phyloP scores from a whole-genome alignment of 176 grass and related monocot species.

The Lolium multiflorum region DNA sequence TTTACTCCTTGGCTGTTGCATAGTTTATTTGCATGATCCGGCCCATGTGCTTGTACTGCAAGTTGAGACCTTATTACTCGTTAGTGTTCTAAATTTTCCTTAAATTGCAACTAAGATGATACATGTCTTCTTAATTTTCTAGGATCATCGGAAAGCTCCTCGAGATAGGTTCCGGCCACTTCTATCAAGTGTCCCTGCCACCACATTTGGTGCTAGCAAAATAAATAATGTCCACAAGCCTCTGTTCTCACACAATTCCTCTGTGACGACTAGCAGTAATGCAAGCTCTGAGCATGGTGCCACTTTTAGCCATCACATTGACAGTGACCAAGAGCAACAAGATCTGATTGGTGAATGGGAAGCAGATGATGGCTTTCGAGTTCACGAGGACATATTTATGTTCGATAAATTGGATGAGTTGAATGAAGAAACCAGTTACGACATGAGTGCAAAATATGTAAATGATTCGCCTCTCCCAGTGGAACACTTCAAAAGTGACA shows the following conservation, averaged over 20 bases:
- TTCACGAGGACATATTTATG: slow-evolving; percentile 77
- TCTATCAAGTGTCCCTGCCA: slow-evolving; percentile 80
- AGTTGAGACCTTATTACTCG: slow-evolving; percentile 19
- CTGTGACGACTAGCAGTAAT: slow-evolving; percentile 68
- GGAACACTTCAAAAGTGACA: slow-evolving; percentile 44
- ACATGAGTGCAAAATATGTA: slow-evolving; percentile 33
- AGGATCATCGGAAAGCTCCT: slow-evolving; percentile 88
- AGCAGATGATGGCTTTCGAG: slow-evolving; percentile 41
- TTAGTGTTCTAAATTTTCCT: slow-evolving; percentile 2
- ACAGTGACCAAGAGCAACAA: slow-evolving; percentile 53
- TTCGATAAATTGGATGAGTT: slow-evolving; percentile 82
- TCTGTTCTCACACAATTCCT: slow-evolving; percentile 76
- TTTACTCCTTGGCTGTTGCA: slow-evolving; percentile 15
- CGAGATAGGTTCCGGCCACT: slow-evolving; percentile 93
- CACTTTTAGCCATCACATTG: slow-evolving; percentile 56
- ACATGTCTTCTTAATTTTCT: slow-evolving; percentile 45
- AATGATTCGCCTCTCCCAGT: slow-evolving; percentile 29
- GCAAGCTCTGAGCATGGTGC: slow-evolving; percentile 65
- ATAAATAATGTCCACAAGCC: slow-evolving; percentile 55
- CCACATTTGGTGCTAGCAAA: slow-evolving; percentile 62
- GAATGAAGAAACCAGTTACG: slow-evolving; percentile 56
- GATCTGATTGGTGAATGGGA: slow-evolving; percentile 64
- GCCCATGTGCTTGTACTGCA: not conserved
- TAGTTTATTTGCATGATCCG: slow-evolving; percentile 22
- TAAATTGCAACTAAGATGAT: slow-evolving; percentile 38